Base-by-base conservation (phyloP, 2,329 filamentous ascomycete species). In the Phialophora macrospora region DNA sequence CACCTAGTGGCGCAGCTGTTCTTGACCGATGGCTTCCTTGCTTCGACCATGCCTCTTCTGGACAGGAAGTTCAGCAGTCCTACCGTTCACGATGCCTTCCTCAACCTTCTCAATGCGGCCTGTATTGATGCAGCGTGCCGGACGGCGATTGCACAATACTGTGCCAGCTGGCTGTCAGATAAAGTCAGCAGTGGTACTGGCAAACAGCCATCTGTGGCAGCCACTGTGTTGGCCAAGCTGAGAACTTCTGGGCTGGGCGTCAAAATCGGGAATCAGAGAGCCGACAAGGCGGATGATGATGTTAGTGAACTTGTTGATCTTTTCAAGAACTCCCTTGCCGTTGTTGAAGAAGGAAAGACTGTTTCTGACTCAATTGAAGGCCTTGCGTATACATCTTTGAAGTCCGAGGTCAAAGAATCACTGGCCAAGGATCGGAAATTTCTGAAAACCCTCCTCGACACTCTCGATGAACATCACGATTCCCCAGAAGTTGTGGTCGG, bases 91-190 rank as follows among this genome's bases (percentile, higher is more conserved):
- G 89, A 91, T 65, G 91, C 93, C 2, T 90, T 92, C 55, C 79
- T 99, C 71, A 91, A 97, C 74, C 87, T 99, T 80, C 84, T 99
- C 64, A 97, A 93, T 77, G 92, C 92, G 12, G 93, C 94, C 6
- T 97, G 93, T 77, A 91, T 97, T 78, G 91, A 96, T 75, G 84
- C 87, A 55, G 81, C 86, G 7, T 98, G 93, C 74, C 87, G 95
- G 24, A 90, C 93, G 70, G 90, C 90, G 8, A 90, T 98, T 66
- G 86, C 88, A 71, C 93, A 93, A 76, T 88, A 96, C 74, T 97
- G 94, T 77, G 83, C 86, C 34, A 88, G 91, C 63, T 98, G 94
- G 92, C 83, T 99, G 41, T 90, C 93, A 74, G 90, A 94, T 72
- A 86, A 96, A 60, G 86, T 96, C 61, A 88, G 89, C 70, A 88